Percentiles rank a stretch among this genome's conserved stretches.
phyloP scores from a whole-genome alignment of 768 basidiomycete species.

The Paxillus ammoniavirescens region DNA sequence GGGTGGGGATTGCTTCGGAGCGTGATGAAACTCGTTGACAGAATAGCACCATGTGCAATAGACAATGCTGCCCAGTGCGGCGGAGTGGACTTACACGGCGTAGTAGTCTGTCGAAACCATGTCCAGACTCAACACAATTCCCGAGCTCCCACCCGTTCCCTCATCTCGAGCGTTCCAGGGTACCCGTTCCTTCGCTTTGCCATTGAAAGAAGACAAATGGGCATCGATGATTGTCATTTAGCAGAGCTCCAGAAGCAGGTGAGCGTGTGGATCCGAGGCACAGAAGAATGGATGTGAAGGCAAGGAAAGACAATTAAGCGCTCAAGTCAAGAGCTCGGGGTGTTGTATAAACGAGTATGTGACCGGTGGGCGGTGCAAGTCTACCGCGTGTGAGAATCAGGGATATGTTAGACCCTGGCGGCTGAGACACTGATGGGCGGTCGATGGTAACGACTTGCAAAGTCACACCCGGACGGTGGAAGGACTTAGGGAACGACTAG shows the following conservation, averaged over 20 bases:
- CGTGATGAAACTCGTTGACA: neutral
- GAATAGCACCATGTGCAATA: neutral
- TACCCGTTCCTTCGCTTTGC: conserved; percentile 11
- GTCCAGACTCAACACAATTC: conserved; percentile 57
- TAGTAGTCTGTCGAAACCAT: conserved; percentile 52
- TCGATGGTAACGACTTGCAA: neutral
- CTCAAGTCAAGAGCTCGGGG: neutral
- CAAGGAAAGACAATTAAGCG: neutral
- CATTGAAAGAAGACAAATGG: conserved; percentile 2
- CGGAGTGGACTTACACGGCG: conserved; percentile 52
- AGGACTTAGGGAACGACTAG: neutral
- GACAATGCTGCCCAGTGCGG: neutral
- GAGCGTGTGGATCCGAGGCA: neutral
- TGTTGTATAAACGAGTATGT: neutral
- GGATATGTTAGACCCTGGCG: conserved; percentile 5
- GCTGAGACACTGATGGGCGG: neutral
- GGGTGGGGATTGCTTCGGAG: neutral
- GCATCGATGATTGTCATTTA: conserved; percentile 14
- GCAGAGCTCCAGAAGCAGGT: neutral
- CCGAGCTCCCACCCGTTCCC: conserved; percentile 49
- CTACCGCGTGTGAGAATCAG: conserved; percentile 21
- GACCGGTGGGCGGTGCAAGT: conserved; percentile 7
- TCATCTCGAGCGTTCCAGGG: conserved; percentile 25
- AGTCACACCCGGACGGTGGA: neutral
- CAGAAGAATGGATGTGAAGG: neutral